A percentile compares a stretch with the other conserved stretches of the same genome.
Evolutionary conservation across 805 yeast genomes (phyloP).

Genomic region (Candida railenensis): DNA sequence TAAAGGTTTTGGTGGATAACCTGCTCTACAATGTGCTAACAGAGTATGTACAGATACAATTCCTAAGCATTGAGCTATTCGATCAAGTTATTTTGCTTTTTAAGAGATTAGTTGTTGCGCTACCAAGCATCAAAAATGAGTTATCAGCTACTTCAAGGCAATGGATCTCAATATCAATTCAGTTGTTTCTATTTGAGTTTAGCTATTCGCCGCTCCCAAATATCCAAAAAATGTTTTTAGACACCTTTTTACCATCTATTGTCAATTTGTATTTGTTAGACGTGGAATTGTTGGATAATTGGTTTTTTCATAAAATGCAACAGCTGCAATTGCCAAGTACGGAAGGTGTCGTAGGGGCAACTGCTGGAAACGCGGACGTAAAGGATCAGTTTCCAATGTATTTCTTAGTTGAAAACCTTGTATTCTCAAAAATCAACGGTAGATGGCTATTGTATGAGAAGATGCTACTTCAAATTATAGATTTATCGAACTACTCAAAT

Average conservation of each 20-base stretch:
- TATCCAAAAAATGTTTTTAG: not conserved
- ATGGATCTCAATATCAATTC: not conserved
- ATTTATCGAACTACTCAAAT: not conserved
- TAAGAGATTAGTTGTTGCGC: slow-evolving; percentile 10
- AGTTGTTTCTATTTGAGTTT: not conserved
- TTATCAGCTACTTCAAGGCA: not conserved
- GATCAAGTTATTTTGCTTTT: slow-evolving; percentile 11
- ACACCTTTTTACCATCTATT: not conserved
- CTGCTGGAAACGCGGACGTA: no score
- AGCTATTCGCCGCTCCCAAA: not conserved
- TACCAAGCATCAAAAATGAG: not conserved
- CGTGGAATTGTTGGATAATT: not conserved
- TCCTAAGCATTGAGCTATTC: slow-evolving; percentile 6
- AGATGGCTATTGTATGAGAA: not conserved
- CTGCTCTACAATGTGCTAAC: not conserved
- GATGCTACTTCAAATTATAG: not conserved
- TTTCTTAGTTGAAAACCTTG: not conserved
- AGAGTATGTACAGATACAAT: not conserved
- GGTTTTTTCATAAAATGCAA: not conserved
- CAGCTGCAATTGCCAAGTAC: no score
- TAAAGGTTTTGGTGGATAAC: not conserved
- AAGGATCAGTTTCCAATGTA: not conserved
- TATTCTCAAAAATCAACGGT: not conserved
- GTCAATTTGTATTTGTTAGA: not conserved
- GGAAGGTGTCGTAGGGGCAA: no score